Evolutionary conservation across 1,139 yeast genomes (phyloP), one percentile per base, ranked within the genome.

Genomic region (Pneumocystis jirovecii): DNA sequence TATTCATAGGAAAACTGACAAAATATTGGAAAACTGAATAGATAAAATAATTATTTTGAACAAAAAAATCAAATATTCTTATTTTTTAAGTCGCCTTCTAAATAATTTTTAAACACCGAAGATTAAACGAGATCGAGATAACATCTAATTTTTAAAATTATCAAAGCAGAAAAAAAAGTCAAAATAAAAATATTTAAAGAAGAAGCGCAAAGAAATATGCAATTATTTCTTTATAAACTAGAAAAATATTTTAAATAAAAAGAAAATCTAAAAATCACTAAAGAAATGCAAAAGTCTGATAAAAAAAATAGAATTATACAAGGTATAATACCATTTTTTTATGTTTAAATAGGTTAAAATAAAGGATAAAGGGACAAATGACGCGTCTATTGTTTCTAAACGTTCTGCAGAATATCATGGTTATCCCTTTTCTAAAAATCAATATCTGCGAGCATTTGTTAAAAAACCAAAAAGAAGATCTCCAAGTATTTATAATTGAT

Each of bases 361-460:
- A 29, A 63, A 15, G 39, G 6, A 63, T 25, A 95, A 87, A 74
- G 91, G 89, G 0, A 88, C 96, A 15, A 88, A 88, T 73, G 87
- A 85, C 71, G 86, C 91, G 15, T 87, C 95, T 0, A 88, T 88
- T 63, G 91, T 87, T 1, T 87, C 95, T 1, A 88, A 88, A 72
- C 76, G 95, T 68, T 86, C 95, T 1, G 95, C 87, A 0, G 95
- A 88, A 72, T 77, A 81, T 71, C 75, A 86, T 19, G 88, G 87
- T 72, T 75, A 80, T 62, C 61, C 73, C 77, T 0, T 74, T 75
- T 45, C 72, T 82, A 61, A 77, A 77, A 60, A 76, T 78, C 62
- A 63, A 60, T 64, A 73, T 61, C 76, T 75, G 6, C 63, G 65
- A 42, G 72, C 64, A 66, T 74, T 75, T 25, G 62, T 62, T 8